Percentiles rank a stretch among this genome's conserved stretches.
Conservation (phyloP, 768 basidiomycete genomes). For the Multifurca ochricompacta region DNA sequence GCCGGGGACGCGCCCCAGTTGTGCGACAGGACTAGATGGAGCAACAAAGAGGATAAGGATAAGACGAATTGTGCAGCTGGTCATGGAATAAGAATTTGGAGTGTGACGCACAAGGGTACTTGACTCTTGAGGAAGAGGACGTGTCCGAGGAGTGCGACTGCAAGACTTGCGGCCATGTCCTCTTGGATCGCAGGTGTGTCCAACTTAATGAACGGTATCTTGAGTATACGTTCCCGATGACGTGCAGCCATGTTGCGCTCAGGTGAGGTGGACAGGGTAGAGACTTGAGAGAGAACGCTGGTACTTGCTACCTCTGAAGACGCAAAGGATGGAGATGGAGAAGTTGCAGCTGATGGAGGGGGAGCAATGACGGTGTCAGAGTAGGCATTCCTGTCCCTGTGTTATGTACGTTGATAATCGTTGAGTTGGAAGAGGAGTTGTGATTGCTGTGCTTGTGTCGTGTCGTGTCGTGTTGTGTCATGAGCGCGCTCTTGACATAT, state of each 20-base stretch:
- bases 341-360: not conserved
- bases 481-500: not conserved
- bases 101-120: slow-evolving; percentile 58
- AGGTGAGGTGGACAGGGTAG: slow-evolving; percentile 4
- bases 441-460: not conserved
- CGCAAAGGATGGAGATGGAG: not conserved
- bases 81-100: not conserved
- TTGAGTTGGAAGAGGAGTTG: not conserved
- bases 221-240: slow-evolving; percentile 10
- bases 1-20: slow-evolving; percentile 48
- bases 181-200: slow-evolving; percentile 47
- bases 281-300: not conserved
- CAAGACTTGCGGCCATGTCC: slow-evolving; percentile 54
- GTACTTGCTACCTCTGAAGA: not conserved
- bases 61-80: not conserved
- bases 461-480: not conserved
- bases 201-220: slow-evolving; percentile 37
- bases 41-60: not conserved
- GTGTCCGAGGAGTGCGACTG: slow-evolving; percentile 56
- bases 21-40: slow-evolving; percentile 49
- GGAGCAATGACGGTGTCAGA: slow-evolving; percentile 8
- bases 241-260: not conserved
- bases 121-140: slow-evolving; percentile 73
- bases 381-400: slow-evolving; percentile 3
- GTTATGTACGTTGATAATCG: not conserved